Evolutionary conservation across 805 yeast genomes (phyloP), one percentile per base, ranked within the genome.

Genomic region (Kuraishia hungarica): DNA sequence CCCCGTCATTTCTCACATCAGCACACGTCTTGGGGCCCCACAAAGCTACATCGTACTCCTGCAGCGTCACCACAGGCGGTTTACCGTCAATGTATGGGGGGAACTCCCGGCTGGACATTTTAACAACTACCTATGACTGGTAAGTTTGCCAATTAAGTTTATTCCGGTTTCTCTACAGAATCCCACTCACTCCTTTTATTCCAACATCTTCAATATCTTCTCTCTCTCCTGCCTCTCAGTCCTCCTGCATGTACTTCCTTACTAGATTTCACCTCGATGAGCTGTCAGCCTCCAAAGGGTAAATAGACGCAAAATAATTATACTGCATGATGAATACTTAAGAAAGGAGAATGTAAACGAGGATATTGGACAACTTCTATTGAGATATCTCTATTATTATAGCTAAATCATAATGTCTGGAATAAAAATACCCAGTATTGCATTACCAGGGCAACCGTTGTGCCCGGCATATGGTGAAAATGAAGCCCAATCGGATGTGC

Each of bases 381-480:
- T 35, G 43, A 35, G 5, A 35, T 35, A 35, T 10, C 8, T 8
- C 43, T 8, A 15, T 15, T 7, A 17, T 10, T 10, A 26, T 35
- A 35, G n/a, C 8, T 7, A 15, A 3, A 35, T 8, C n/a, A 35
- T 7, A 35, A 35, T 50, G 39, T 5, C 29, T 26, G 29, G 29
- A 26, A 46, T 52, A 19, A 24, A 43, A 28, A 24, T 77, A 51
- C 84, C 86, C 21, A 69, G 73, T 35, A 65, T 67, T 43, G 89
- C 79, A 2, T 74, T 84, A n/a, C 97, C 97, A 1, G 97, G 97
- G 0, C 96, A 90, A 62, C 79, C 85, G 48, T 74, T 90, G 23
- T 78, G 83, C 20, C 92, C 94, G 1, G 71, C 76, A 6, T 76
- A 72, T 61, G 75, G 76, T 8, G 54, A 69, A 2, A 59, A 64